A percentile compares a stretch with the other conserved stretches of the same genome.
phyloP scores from a whole-genome alignment of 345 rosid species.

The Lepidium didymum region DNA sequence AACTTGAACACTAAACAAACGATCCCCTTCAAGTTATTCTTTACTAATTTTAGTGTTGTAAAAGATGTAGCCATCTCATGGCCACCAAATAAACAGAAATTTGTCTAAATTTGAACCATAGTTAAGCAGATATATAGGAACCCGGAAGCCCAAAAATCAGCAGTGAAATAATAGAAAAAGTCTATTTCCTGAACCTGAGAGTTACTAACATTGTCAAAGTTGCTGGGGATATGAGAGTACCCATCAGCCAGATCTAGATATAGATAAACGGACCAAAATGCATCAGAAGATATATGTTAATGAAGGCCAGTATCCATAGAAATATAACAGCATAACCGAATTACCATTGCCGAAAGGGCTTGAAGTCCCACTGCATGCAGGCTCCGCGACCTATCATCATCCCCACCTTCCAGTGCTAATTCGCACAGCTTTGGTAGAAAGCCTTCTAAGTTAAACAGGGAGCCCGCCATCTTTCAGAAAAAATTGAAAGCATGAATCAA shows the following conservation, averaged over 20 bases:
- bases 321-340: background rate
- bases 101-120: background rate
- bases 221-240: conserved; percentile 43
- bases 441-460: conserved; percentile 82
- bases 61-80: background rate
- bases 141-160: background rate
- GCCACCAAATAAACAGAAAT: background rate
- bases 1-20: background rate
- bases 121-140: background rate
- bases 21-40: background rate
- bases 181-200: background rate
- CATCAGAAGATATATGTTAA: conserved; percentile 17
- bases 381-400: conserved; percentile 50
- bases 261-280: conserved; percentile 18
- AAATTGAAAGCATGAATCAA: conserved; percentile 18
- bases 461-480: conserved; percentile 82
- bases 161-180: background rate
- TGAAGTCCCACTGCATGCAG: conserved; percentile 73
- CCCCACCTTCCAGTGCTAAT: conserved; percentile 74
- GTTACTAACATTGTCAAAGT: conserved; percentile 32
- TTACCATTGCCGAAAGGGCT: conserved; percentile 92
- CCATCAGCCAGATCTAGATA: conserved; percentile 49
- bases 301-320: too few species aligned
- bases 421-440: conserved; percentile 83
- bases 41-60: background rate